Conservation (phyloP, 2,329 filamentous ascomycete genomes). For the Clarireedia paspali region DNA sequence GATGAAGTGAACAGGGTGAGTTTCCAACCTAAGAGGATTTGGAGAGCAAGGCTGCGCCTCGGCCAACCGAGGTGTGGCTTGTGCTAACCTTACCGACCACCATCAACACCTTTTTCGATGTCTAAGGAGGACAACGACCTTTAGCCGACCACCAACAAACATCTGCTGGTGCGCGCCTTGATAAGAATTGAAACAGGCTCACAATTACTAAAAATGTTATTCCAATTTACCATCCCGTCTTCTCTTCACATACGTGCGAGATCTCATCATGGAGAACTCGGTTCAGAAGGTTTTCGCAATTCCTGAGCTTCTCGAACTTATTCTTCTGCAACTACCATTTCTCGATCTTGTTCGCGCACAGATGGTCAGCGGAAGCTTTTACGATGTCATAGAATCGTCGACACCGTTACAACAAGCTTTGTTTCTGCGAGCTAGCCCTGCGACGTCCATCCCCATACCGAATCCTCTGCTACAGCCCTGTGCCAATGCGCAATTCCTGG, state of each 20-base stretch:
- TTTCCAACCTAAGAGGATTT: not conserved
- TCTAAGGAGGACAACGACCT: not conserved
- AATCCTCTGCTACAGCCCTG: constrained; percentile 4
- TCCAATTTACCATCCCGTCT: not conserved
- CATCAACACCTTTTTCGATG: not conserved
- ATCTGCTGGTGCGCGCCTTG: too few relatives aligned
- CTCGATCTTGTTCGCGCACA: constrained; percentile 8
- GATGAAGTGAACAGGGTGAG: not conserved
- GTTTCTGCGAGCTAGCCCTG: not conserved
- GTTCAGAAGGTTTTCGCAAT: constrained; percentile 2
- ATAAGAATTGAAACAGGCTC: too few relatives aligned
- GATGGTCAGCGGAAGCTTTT: not conserved
- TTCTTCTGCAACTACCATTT: constrained; percentile 3
- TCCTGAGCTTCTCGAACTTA: constrained; percentile 4
- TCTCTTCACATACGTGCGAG: not conserved
- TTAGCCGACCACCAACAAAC: not conserved
- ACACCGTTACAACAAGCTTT: constrained; percentile 2
- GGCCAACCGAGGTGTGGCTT: not conserved
- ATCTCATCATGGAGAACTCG: not conserved
- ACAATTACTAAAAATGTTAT: not conserved
- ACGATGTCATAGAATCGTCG: constrained; percentile 1
- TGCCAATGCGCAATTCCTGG: constrained; percentile 5
- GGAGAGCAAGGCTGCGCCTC: not conserved
- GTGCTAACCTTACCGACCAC: not conserved
- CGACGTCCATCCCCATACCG: not conserved